phyloP scores from a whole-genome alignment of 305 asterid species.

The Nicotiana rustica region DNA sequence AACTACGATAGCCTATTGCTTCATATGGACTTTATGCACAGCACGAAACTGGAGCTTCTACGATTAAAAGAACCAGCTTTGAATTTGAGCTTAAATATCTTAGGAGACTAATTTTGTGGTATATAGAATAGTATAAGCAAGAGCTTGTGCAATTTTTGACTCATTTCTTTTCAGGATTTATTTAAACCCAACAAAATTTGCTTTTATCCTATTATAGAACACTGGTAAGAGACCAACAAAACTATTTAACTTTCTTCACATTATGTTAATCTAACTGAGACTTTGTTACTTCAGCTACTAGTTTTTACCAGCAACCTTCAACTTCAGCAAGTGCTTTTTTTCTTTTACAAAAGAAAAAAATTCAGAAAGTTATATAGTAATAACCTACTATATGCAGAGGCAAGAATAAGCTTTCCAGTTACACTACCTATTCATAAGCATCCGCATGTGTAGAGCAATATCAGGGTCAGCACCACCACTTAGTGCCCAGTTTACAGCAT shows the following conservation, averaged over 20 bases:
- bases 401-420: not conserved
- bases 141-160: not conserved
- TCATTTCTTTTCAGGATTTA: slow-evolving; percentile 18
- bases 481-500: slow-evolving; percentile 80
- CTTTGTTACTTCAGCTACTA: not conserved
- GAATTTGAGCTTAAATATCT: not conserved
- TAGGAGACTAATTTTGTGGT: not conserved
- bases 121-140: not conserved
- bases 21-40: slow-evolving; percentile 15
- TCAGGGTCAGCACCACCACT: slow-evolving; percentile 78
- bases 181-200: slow-evolving; percentile 9
- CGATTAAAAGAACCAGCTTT: not conserved
- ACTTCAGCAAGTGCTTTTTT: not conserved
- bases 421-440: slow-evolving; percentile 92
- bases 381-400: not conserved
- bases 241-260: slow-evolving; percentile 20
- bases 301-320: not conserved
- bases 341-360: not conserved
- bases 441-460: slow-evolving; percentile 92
- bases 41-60: not conserved
- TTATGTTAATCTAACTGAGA: not conserved
- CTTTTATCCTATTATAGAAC: not conserved
- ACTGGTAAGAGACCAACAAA: slow-evolving; percentile 5
- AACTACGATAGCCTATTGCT: not conserved
- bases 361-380: not conserved